Base-by-base conservation (phyloP, 208 protist species). In the Lotmaria passim region DNA sequence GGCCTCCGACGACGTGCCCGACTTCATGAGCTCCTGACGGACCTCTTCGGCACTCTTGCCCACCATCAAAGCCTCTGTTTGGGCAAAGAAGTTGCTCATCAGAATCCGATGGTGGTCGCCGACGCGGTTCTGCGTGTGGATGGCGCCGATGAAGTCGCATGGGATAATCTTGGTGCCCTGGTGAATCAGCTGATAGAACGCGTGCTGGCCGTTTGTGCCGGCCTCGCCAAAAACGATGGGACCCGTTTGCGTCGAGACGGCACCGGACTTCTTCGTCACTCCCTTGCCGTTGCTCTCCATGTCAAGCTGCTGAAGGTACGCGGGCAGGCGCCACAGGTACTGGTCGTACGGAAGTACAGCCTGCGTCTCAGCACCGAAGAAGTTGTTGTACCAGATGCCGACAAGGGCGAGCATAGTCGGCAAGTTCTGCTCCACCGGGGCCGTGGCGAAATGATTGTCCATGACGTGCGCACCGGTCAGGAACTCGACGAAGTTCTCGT, bases 201-300 rank as follows among this genome's bases (percentile, higher is more conserved):
- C 91, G 68, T 97, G 94, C 76, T 97, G 93, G 15, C 87, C 89
- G 63, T 93, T 95, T 8, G 92, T 97, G 55, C 98, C 98, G 14
- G 97, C 96, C 66, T 99, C 97, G 50, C 98, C 98, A 82, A 97
- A 99, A 11, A 99, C 91, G 69, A 99, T 96, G 33, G 97, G 96
- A 3, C 98, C 97, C 19, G 98, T 99, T 43, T 91, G 89, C n/a
- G 71, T 69, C 48, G 63, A 34, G 8, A 94, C 86, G 19, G 75
- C 58, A 8, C 69, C 64, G 17, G 85, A 90, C 47, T 77, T 83
- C 46, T 91, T 85, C 23, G 82, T 93, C 15, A 92, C 69, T 55
- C 90, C 86, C 81, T 99, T 99, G 30, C 98, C 98, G 81, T 99
- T 99, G 51, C 94, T 98, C 76, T 99, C 96, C 96, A 98, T 99